Base-by-base conservation (phyloP, 805 yeast genomes). In the Clavispora carvajalis region DNA sequence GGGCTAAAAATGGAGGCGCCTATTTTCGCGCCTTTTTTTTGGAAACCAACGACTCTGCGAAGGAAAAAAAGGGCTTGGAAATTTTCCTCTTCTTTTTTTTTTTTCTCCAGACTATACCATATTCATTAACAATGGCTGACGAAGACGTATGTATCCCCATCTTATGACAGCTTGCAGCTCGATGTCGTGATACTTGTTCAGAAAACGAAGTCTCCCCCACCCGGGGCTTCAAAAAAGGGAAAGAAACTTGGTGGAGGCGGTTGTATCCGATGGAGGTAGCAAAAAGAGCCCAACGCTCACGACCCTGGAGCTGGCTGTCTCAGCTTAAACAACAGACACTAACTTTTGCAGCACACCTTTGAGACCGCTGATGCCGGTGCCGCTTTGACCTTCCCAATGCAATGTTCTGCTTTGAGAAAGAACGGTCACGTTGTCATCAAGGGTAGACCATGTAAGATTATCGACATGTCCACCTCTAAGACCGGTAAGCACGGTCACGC, bases 401-500 rank as follows among this genome's bases (percentile, higher is more conserved):
- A 91, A 83, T 91, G 99, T 85, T 93, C 98, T 65, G 96, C 99
- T 58, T 88, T 93, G 76, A 90, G 99, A 83, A 93, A 93, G 95
- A 85, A 81, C 80, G 99, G 99, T 67, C 95, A 87, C 83, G 99
- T 93, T 69, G 95, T 83, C 61, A 93, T 91, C 79, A 93, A 93
- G 81, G 79, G 87, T 66, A 95, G 99, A 82, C 99, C 99, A 71
- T 93, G 98, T 82, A 93, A 93, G 84, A 93, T 93, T 74, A 95
- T 93, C 63, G 99, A 93, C 73, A 93, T 93, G 99, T 93, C 99
- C 52, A 93, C 99, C 67, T 93, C 99, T 66, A 93, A 93, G 85
- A 93, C 99, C 62, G 99, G 99, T 78, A 93, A 93, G 97, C 99
- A 93, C 85, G 99, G 99, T 79, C 99, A 93, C 93, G 99, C 99